Conservation (phyloP, 768 basidiomycete genomes). For the Phanerochaete sordida region DNA sequence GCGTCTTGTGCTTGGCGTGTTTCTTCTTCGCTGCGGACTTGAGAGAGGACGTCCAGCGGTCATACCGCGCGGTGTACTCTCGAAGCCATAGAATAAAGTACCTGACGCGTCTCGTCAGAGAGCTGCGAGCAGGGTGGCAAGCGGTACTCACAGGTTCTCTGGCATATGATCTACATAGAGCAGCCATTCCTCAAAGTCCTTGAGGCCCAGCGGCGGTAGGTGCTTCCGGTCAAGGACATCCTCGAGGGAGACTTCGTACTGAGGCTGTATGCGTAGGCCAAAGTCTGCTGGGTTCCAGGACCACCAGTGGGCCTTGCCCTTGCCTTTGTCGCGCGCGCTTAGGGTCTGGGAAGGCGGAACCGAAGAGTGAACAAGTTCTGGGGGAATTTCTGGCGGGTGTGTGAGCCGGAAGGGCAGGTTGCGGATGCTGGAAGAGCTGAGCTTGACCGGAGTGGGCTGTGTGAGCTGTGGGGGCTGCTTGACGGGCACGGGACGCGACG, state of each 20-base stretch:
- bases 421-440: constrained; percentile 33
- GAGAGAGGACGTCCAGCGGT: constrained; percentile 31
- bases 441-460: constrained; percentile 30
- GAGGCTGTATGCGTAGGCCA: constrained; percentile 47
- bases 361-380: not conserved
- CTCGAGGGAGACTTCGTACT: constrained; percentile 64
- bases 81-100: constrained; percentile 83
- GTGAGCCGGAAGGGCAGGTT: constrained; percentile 28
- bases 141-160: constrained; percentile 61
- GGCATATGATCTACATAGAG: constrained; percentile 73
- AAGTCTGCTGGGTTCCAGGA: not conserved
- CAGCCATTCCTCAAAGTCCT: constrained; percentile 68
- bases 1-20: not conserved
- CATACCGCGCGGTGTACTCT: constrained; percentile 58
- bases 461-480: constrained; percentile 11
- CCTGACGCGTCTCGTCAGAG: constrained; percentile 27
- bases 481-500: not conserved
- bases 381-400: constrained; percentile 4
- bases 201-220: constrained; percentile 66
- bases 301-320: constrained; percentile 2
- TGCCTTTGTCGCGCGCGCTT: constrained; percentile 33
- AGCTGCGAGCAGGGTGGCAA: not conserved
- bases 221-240: constrained; percentile 76
- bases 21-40: not conserved
- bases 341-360: constrained; percentile 55